These are phyloP conservation scores for Alternaria atra DNA, from an alignment of 2,329 filamentous ascomycete genomes.

Conservation along the genomic window DNA sequence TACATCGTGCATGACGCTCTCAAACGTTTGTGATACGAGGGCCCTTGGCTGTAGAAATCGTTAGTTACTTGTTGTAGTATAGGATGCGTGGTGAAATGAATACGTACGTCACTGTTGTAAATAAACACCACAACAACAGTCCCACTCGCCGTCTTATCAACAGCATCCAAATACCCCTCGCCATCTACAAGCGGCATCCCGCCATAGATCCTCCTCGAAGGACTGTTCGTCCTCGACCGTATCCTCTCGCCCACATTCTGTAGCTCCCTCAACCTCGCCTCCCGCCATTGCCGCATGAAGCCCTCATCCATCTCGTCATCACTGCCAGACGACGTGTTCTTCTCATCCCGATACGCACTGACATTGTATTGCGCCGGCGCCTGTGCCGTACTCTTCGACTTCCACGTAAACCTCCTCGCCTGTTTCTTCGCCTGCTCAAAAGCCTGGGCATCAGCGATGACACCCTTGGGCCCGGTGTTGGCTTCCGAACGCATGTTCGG, in stretches of 20 bases:
- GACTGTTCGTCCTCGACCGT: conserved; percentile 73
- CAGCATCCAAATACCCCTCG: conserved; percentile 91
- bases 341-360: conserved; percentile 61
- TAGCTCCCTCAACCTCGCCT: conserved; percentile 80
- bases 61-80: background rate
- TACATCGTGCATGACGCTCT: conserved; percentile 68
- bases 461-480: conserved; percentile 84
- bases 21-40: background rate
- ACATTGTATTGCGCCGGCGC: conserved; percentile 31
- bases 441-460: conserved; percentile 83
- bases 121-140: conserved; percentile 93
- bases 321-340: conserved; percentile 25
- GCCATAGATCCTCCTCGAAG: conserved; percentile 77
- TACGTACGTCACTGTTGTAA: conserved; percentile 46
- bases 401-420: conserved; percentile 47
- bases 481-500: conserved; percentile 72
- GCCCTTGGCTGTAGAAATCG: background rate
- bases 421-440: conserved; percentile 70
- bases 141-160: conserved; percentile 84
- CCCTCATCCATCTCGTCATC: conserved; percentile 76
- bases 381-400: conserved; percentile 32
- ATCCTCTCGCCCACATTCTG: conserved; percentile 66
- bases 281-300: conserved; percentile 87
- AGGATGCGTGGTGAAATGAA: background rate
- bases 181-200: conserved; percentile 86